Conservation (phyloP, 495 filamentous ascomycete genomes). For the Patellaria atrata region DNA sequence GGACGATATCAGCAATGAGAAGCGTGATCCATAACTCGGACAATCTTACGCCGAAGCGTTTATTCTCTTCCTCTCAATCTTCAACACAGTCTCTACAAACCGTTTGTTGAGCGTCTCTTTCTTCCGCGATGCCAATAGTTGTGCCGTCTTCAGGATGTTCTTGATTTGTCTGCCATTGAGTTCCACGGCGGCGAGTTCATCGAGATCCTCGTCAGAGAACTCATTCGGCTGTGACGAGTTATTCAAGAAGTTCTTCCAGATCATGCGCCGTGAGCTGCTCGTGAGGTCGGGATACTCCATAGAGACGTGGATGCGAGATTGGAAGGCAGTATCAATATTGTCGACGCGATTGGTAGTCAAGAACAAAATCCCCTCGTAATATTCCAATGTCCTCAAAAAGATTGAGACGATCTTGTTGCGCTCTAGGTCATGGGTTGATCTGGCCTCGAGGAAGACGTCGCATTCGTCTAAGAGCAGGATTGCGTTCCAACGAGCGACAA, state of each 20-base stretch:
- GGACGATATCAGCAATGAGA: too few relatives aligned
- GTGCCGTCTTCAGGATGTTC: slow-evolving; percentile 46
- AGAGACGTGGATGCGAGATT: slow-evolving; percentile 30
- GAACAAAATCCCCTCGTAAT: slow-evolving; percentile 38
- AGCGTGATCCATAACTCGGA: too few relatives aligned
- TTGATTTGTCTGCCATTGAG: slow-evolving; percentile 54
- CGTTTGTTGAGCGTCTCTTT: slow-evolving; percentile 25
- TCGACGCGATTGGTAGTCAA: slow-evolving; percentile 28
- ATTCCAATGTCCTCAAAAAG: slow-evolving; percentile 38
- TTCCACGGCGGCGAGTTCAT: slow-evolving; percentile 29
- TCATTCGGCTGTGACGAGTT: slow-evolving; percentile 19
- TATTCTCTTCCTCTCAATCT: too few relatives aligned
- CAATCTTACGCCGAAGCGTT: too few relatives aligned
- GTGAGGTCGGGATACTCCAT: slow-evolving; percentile 29
- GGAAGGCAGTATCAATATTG: slow-evolving; percentile 29
- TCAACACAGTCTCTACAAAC: slow-evolving; percentile 35
- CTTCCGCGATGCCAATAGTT: slow-evolving; percentile 28
- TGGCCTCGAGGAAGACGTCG: slow-evolving; percentile 49
- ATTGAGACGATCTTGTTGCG: slow-evolving; percentile 31
- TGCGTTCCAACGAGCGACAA: slow-evolving; percentile 30
- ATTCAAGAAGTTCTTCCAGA: slow-evolving; percentile 34
- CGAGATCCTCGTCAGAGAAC: slow-evolving; percentile 30
- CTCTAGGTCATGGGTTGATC: slow-evolving; percentile 26
- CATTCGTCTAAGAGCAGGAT: slow-evolving; percentile 49
- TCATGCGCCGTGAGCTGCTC: slow-evolving; percentile 18